These are phyloP conservation scores for Stevia rebaudiana DNA, from an alignment of 140 eudicot genomes.

Conservation along the genomic window DNA sequence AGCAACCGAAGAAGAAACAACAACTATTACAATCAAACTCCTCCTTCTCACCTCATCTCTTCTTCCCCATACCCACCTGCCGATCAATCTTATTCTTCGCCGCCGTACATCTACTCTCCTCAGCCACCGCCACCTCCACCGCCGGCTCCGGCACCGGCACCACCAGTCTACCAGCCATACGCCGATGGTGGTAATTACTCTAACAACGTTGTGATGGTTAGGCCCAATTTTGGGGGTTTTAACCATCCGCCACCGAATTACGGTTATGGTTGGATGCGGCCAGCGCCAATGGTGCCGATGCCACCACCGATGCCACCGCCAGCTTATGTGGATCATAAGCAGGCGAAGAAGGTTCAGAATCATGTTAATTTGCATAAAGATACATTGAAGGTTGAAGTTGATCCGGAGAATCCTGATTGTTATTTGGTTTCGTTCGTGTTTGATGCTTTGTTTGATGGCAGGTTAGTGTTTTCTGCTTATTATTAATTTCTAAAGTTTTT, in stretches of 20 bases:
- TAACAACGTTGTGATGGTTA: conserved; percentile 23
- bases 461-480: conserved; percentile 31
- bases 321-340: conserved; percentile 52
- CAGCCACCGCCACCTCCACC: conserved; percentile 25
- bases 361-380: conserved; percentile 78
- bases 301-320: conserved; percentile 41
- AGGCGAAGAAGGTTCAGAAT: conserved; percentile 61
- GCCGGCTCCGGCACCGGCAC: conserved; percentile 28
- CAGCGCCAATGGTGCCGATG: conserved; percentile 19
- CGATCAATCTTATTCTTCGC: conserved; percentile 27
- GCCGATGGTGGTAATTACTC: conserved; percentile 28
- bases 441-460: conserved; percentile 74
- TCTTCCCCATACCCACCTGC: conserved; percentile 23
- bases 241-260: conserved; percentile 23
- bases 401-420: conserved; percentile 56
- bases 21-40: conserved; percentile 23
- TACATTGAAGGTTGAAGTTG: conserved; percentile 52
- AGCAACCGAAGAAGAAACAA: conserved; percentile 34
- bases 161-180: conserved; percentile 34
- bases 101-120: conserved; percentile 27
- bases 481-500: neutral
- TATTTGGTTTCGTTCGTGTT: conserved; percentile 59
- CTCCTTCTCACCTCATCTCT: conserved; percentile 32
- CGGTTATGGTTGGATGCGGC: conserved; percentile 38
- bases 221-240: conserved; percentile 41